Percentiles rank a stretch among this genome's conserved stretches.
Conservation (phyloP, 2,329 filamentous ascomycete genomes). For the Penicillium sumatraense region DNA sequence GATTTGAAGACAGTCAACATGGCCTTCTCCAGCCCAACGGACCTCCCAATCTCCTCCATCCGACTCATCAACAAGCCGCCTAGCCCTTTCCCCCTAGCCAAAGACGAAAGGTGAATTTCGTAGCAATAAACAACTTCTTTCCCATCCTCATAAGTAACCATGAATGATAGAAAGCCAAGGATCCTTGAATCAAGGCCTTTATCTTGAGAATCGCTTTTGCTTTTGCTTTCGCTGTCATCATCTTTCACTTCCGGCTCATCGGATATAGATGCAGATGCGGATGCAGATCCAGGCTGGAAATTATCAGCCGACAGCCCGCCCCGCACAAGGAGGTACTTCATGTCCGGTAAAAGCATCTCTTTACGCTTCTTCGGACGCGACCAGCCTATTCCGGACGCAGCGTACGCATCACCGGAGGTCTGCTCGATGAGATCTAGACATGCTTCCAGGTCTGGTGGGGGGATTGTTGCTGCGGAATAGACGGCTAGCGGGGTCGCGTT, state of each 20-base stretch:
- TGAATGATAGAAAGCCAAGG: slow-evolving; percentile 57
- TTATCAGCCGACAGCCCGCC: slow-evolving; percentile 1
- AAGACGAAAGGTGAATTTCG: slow-evolving; percentile 60
- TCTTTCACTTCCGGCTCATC: not conserved
- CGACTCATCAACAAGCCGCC: slow-evolving; percentile 56
- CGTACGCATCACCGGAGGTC: slow-evolving; percentile 60
- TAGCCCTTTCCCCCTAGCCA: slow-evolving; percentile 54
- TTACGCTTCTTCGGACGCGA: slow-evolving; percentile 55
- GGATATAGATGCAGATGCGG: not conserved
- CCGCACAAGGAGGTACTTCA: slow-evolving; percentile 61
- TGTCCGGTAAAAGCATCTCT: slow-evolving; percentile 63
- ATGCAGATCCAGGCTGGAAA: not conserved
- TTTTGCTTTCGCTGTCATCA: not conserved
- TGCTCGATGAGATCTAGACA: slow-evolving; percentile 59
- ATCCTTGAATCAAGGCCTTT: slow-evolving; percentile 12
- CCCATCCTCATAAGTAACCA: slow-evolving; percentile 61
- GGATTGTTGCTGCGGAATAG: slow-evolving; percentile 43
- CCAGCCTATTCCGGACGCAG: slow-evolving; percentile 59
- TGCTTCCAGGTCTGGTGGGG: slow-evolving; percentile 46
- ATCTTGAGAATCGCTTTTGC: not conserved
- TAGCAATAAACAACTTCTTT: slow-evolving; percentile 66
- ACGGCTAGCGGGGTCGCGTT: slow-evolving; percentile 29
- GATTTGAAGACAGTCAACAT: slow-evolving; percentile 66
- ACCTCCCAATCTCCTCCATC: slow-evolving; percentile 53
- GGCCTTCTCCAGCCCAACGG: slow-evolving; percentile 55